These are phyloP conservation scores for Alternaria arbusti DNA, from an alignment of 2,329 filamentous ascomycete species.

Conservation along the genomic window DNA sequence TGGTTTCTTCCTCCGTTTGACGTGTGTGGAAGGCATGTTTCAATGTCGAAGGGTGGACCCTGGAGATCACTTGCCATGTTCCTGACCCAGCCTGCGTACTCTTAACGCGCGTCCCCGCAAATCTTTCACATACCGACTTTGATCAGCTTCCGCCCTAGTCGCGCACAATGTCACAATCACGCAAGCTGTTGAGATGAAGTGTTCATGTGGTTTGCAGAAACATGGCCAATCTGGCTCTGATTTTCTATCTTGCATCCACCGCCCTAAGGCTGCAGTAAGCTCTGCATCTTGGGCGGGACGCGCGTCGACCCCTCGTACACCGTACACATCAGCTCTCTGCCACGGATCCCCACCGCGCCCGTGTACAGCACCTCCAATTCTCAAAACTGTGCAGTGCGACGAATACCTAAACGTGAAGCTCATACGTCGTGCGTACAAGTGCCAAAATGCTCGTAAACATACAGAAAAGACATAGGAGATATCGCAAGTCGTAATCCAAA, in stretches of 20 bases:
- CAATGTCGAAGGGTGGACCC: neutral
- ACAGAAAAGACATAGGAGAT: conserved; percentile 35
- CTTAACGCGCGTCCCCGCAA: conserved; percentile 17
- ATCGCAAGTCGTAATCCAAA: conserved; percentile 28
- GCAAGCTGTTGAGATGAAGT: neutral
- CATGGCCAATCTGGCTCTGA: conserved; percentile 20
- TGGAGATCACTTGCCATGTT: neutral
- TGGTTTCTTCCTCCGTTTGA: conserved; percentile 1
- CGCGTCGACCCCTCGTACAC: conserved; percentile 30
- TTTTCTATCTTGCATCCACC: conserved; percentile 21
- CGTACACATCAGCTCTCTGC: conserved; percentile 4
- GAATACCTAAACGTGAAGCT: conserved; percentile 20
- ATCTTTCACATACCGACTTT: conserved; percentile 4
- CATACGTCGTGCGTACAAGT: conserved; percentile 23
- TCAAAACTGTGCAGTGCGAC: conserved; percentile 9
- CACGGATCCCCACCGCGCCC: conserved; percentile 20
- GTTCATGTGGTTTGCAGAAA: conserved; percentile 13
- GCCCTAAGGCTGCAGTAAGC: conserved; percentile 6
- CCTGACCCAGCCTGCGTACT: conserved; percentile 8
- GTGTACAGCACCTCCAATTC: conserved; percentile 23
- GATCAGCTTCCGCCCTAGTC: conserved; percentile 1
- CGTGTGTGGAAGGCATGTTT: neutral
- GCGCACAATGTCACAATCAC: neutral
- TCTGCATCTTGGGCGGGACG: conserved; percentile 18
- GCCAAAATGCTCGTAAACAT: conserved; percentile 35